Evolutionary conservation across 805 yeast species (phyloP), one percentile per base, ranked within the genome.

Genomic region (Yamadazyma nakazawae): DNA sequence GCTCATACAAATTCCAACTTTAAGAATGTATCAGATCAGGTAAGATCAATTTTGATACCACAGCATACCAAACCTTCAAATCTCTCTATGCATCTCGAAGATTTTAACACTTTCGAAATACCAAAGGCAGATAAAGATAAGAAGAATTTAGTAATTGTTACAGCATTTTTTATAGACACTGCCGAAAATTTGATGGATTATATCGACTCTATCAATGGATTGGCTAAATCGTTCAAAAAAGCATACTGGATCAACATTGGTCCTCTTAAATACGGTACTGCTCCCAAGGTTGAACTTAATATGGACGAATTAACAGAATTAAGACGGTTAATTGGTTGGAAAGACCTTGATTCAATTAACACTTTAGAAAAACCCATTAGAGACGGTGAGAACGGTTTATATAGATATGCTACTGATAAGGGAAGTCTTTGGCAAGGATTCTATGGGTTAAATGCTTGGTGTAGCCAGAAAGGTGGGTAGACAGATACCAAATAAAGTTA

Each of bases 161-260:
- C 87, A 0, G 85, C 84, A 4, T 92, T 85, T 59, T 91, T 92
- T 66, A 72, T 92, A 24, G 98, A 92, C 64, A 92, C 98, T 0
- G 97, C 97, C 0, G 96, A 88, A 56, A 88, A 91, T 58, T 60
- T 88, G 41, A 72, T 92, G 52, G 84, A 81, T 35, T 91, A 91
- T 62, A 63, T 92, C 45, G 85, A 84, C 45, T 66, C 84, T 0
- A 81, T 92, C 32, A 76, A 77, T 14, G 34, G 42, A 17, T 28
- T 58, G 30, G 51, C 54, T 9, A 54, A 53, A 25, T 40, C 49
- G 6, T 48, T 55, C 6, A 68, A 68, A 13, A 74, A 74, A 3
- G 84, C 88, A 0, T 71, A 76, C 36, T 92, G 98, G 98, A 80
- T 92, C 52, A 92, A 94, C 60, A 74, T 82, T 12, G 99, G 99